Evolutionary conservation across 129 eudicot genomes (phyloP).

Genomic region (Chrysanthemum seticuspe): DNA sequence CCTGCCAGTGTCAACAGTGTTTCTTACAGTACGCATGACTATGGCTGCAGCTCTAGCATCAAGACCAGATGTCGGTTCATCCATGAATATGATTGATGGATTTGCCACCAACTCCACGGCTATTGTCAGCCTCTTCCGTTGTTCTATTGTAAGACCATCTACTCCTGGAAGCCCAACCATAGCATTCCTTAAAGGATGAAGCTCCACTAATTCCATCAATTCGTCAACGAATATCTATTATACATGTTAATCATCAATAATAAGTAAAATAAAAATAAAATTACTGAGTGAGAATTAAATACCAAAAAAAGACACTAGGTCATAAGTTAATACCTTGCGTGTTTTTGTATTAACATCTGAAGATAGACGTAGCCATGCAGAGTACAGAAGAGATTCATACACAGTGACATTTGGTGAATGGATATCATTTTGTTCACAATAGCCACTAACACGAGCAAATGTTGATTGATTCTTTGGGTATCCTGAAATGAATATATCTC

Average conservation of each 20-base stretch:
- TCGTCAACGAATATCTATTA: conserved; percentile 22
- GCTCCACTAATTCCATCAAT: conserved; percentile 26
- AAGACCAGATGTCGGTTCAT: conserved; percentile 31
- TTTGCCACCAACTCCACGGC: conserved; percentile 29
- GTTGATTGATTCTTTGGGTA: conserved; percentile 27
- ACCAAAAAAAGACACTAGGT: background rate
- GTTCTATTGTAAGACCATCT: conserved; percentile 30
- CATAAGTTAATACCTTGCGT: conserved; percentile 17
- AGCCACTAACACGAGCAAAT: conserved; percentile 32
- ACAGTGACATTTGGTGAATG: conserved; percentile 28
- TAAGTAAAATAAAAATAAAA: background rate
- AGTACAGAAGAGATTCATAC: conserved; percentile 27
- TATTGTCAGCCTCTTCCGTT: conserved; percentile 22
- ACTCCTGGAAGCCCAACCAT: conserved; percentile 30
- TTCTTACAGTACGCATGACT: conserved; percentile 31
- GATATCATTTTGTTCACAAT: conserved; percentile 29
- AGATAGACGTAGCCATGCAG: conserved; percentile 27
- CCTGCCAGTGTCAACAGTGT: conserved; percentile 27
- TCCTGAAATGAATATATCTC: conserved; percentile 23
- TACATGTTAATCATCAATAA: background rate
- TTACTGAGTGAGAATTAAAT: background rate
- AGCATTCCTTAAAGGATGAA: conserved; percentile 17
- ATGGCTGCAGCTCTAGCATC: conserved; percentile 32
- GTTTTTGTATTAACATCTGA: conserved; percentile 20
- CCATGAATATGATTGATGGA: conserved; percentile 29